Evolutionary conservation across 257 asterid genomes (phyloP).

Genomic region (Apocynum venetum): DNA sequence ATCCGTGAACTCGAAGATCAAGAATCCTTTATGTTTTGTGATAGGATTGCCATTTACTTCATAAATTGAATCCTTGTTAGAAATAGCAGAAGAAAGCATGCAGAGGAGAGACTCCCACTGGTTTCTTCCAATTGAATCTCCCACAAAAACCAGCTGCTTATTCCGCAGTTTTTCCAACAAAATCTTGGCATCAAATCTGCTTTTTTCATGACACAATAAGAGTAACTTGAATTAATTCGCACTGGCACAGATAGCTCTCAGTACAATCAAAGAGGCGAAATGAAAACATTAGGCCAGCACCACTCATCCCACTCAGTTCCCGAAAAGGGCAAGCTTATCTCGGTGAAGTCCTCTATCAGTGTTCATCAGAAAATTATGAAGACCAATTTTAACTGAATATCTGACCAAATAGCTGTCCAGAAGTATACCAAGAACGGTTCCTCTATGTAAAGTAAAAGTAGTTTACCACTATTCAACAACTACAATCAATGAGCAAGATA

Average conservation of each 20-base stretch:
- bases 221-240: not conserved
- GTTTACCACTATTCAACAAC: not conserved
- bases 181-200: conserved; percentile 68
- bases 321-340: not conserved
- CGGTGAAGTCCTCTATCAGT: not conserved
- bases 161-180: conserved; percentile 77
- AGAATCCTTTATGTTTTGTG: conserved; percentile 87
- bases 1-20: conserved; percentile 68
- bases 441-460: not conserved
- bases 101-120: conserved; percentile 98
- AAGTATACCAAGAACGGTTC: not conserved
- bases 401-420: not conserved
- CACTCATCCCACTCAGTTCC: not conserved
- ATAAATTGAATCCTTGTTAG: conserved; percentile 48
- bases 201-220: conserved; percentile 1
- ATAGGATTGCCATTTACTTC: conserved; percentile 92
- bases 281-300: not conserved
- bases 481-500: not conserved
- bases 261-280: not conserved
- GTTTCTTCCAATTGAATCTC: conserved; percentile 98
- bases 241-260: not conserved
- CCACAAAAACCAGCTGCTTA: conserved; percentile 76
- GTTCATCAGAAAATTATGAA: not conserved
- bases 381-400: not conserved
- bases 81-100: conserved; percentile 70